These are phyloP conservation scores for Leptographium flavum DNA, from an alignment of 2,329 filamentous ascomycete genomes.

Conservation along the genomic window DNA sequence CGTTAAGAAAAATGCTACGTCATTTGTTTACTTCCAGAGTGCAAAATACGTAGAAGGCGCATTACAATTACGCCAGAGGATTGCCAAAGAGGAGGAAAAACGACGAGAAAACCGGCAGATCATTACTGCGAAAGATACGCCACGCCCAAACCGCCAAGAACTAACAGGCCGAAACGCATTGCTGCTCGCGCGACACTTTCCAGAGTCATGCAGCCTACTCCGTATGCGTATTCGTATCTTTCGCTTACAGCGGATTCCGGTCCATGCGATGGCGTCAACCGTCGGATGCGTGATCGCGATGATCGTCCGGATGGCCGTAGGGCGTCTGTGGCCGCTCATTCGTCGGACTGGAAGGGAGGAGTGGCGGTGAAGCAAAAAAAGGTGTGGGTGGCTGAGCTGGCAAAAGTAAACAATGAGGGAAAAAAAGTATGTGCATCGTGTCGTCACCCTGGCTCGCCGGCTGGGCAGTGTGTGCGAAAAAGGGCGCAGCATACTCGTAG, in stretches of 20 bases:
- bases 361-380: not conserved
- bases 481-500: not conserved
- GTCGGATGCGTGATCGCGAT: no score
- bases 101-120: no score
- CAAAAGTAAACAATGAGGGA: conserved; percentile 1
- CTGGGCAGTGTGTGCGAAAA: not conserved
- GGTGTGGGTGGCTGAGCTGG: not conserved
- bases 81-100: no score
- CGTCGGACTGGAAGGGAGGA: not conserved
- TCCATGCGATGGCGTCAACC: not conserved
- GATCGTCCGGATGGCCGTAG: no score
- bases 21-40: conserved; percentile 11
- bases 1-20: conserved; percentile 1
- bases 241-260: no score
- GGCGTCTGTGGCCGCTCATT: not conserved
- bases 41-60: no score
- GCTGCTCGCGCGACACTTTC: not conserved
- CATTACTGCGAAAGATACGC: no score
- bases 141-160: no score
- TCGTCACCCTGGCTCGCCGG: not conserved
- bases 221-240: no score
- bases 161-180: not conserved
- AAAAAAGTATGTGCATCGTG: no score
- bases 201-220: not conserved
- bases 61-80: not conserved